A percentile compares a stretch with the other conserved stretches of the same genome.
Evolutionary conservation across 2,329 filamentous ascomycete genomes (phyloP).

Genomic region (Microsporum ferrugineum): DNA sequence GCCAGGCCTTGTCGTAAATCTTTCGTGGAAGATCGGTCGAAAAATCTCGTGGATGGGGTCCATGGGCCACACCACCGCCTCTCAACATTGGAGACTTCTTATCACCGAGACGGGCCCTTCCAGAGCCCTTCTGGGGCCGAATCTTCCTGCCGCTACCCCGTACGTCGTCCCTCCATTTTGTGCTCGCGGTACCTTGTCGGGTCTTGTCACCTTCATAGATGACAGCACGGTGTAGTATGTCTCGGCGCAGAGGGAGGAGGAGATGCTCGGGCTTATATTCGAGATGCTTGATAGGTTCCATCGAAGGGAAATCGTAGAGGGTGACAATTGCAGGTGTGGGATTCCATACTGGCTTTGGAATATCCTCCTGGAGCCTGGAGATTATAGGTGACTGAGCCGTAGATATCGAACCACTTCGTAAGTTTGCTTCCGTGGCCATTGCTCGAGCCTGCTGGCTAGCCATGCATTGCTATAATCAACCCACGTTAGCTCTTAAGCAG

Average conservation of each 20-base stretch:
- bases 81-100: slow-evolving; percentile 69
- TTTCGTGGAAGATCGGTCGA: slow-evolving; percentile 71
- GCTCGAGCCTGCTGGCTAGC: slow-evolving; percentile 18
- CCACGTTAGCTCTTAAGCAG: slow-evolving; percentile 1
- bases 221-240: slow-evolving; percentile 85
- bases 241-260: slow-evolving; percentile 72
- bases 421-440: slow-evolving; percentile 40
- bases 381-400: slow-evolving; percentile 12
- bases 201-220: slow-evolving; percentile 85
- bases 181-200: slow-evolving; percentile 72
- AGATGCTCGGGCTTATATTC: slow-evolving; percentile 74
- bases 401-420: slow-evolving; percentile 21
- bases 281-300: slow-evolving; percentile 71
- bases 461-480: slow-evolving; percentile 12
- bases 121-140: slow-evolving; percentile 74
- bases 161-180: slow-evolving; percentile 73
- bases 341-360: slow-evolving; percentile 22
- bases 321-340: slow-evolving; percentile 63
- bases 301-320: slow-evolving; percentile 76
- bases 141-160: slow-evolving; percentile 75
- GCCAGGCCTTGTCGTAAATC: slow-evolving; percentile 90
- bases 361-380: slow-evolving; percentile 7
- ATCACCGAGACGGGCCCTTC: slow-evolving; percentile 65
- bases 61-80: slow-evolving; percentile 79
- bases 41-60: slow-evolving; percentile 89